Evolutionary conservation across 306 rosid genomes (phyloP).

Genomic region (Castanospermum australe): DNA sequence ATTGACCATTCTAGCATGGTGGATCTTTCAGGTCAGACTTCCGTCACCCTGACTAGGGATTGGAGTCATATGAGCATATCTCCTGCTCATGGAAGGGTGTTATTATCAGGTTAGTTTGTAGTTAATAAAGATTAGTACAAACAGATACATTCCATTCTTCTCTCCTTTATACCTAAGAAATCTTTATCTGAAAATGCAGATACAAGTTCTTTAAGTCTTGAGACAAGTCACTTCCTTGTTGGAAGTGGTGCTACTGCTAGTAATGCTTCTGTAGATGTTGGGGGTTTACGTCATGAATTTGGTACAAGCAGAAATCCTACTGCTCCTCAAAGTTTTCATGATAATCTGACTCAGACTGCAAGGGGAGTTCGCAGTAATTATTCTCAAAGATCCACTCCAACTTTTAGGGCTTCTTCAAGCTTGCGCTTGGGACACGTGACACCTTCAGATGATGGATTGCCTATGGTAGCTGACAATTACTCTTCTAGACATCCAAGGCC

Average conservation of each 20-base stretch:
- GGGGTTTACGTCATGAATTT: conserved; percentile 61
- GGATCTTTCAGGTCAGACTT: conserved; percentile 55
- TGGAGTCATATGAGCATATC: conserved; percentile 68
- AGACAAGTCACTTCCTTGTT: conserved; percentile 50
- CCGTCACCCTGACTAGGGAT: conserved; percentile 51
- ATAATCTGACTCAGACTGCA: conserved; percentile 44
- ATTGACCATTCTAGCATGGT: conserved; percentile 49
- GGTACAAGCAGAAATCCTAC: conserved; percentile 45
- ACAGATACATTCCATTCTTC: not conserved
- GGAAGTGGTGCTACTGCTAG: conserved; percentile 56
- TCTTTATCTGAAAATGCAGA: conserved; percentile 42
- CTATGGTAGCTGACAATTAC: conserved; percentile 57
- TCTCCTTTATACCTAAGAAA: conserved; percentile 19
- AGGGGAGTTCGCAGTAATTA: conserved; percentile 65
- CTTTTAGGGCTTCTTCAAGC: conserved; percentile 70
- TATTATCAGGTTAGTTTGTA: conserved; percentile 51
- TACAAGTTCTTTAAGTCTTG: conserved; percentile 54
- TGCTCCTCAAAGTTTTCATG: conserved; percentile 57
- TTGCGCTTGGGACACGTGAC: conserved; percentile 50
- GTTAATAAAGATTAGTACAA: not conserved
- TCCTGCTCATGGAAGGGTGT: conserved; percentile 53
- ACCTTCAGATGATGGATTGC: conserved; percentile 70
- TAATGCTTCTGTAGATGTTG: conserved; percentile 54
- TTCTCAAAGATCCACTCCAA: conserved; percentile 66
- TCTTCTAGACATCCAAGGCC: conserved; percentile 64